Base-by-base conservation (phyloP, 345 rosid species). In the Acer campestre region DNA sequence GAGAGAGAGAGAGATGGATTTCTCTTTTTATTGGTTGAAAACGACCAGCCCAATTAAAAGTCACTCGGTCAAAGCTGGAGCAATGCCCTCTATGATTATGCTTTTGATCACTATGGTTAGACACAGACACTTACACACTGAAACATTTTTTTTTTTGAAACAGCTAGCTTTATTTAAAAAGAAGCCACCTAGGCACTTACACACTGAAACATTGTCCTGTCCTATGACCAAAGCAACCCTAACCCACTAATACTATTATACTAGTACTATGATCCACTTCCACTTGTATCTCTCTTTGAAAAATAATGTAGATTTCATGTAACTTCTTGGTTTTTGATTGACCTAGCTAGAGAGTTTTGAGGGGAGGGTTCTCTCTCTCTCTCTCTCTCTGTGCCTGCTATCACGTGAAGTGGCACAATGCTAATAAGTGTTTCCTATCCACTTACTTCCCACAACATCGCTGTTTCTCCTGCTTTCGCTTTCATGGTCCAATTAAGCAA, bases 1-100 rank as follows among this genome's bases (percentile, higher is more conserved):
- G 20, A 40, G 44, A 18, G 67, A 73, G 58, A 65, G 71, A 16
- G 68, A 25, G 29, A 65, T 63, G 18, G 74, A 55, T 79, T 74
- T 64, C 78, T 79, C 91, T 85, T 92, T 92, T 80, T 25, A 25
- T 25, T 69, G 71, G 62, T n/a, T 73, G 93, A 92, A 85, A 88
- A 86, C 87, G 94, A 92, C 92, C 9, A 74, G 18, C 1, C 59
- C 61, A 35, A 35, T 35, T 35, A 6, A 35, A 58, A 31, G 66
- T 59, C 77, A 56, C 69, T 38, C 72, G 23, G 84, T 83, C 86
- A 83, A 77, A 71, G 38, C 38, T 35, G 77, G 14, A 69, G 74
- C 76, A 44, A 35, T 35, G 38, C 38, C 70, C 42, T 58, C 55
- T 71, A 71, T 81, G 72, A 75, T 84, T 81, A 82, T 70, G 55